These are phyloP conservation scores for Geosmithia flava DNA, from an alignment of 2,329 filamentous ascomycete genomes.

Conservation along the genomic window DNA sequence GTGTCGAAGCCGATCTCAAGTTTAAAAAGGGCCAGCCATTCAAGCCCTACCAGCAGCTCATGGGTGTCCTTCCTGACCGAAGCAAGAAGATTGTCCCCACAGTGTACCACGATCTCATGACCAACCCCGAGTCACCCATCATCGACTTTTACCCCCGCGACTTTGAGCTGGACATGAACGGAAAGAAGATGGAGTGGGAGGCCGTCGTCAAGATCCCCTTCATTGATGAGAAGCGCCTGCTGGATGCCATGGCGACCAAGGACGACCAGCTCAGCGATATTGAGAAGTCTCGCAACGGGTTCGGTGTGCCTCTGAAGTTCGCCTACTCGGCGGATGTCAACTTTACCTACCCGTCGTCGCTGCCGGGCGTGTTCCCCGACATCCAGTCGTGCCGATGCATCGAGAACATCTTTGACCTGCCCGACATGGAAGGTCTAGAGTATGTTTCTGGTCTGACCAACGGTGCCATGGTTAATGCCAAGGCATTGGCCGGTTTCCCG, in stretches of 20 bases:
- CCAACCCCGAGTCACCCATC: constrained; percentile 77
- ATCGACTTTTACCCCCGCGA: constrained; percentile 97
- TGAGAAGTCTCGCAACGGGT: constrained; percentile 75
- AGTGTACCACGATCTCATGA: constrained; percentile 89
- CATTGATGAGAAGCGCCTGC: constrained; percentile 80
- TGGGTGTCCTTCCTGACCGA: constrained; percentile 94
- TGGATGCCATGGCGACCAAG: constrained; percentile 76
- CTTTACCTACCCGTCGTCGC: constrained; percentile 76
- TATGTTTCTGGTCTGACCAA: constrained; percentile 74
- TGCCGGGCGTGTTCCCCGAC: constrained; percentile 84
- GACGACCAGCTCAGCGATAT: constrained; percentile 66
- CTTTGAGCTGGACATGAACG: constrained; percentile 98
- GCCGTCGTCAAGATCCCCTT: constrained; percentile 98
- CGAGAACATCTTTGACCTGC: constrained; percentile 92
- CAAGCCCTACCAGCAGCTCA: constrained; percentile 87
- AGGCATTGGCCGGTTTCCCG: constrained; percentile 88
- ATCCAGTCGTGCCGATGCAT: constrained; percentile 79
- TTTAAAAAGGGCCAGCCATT: constrained; percentile 95
- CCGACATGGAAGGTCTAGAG: constrained; percentile 80
- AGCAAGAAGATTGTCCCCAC: constrained; percentile 91
- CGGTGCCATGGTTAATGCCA: constrained; percentile 68
- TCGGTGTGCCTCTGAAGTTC: constrained; percentile 88
- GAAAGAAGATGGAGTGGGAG: constrained; percentile 99
- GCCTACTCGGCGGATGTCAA: constrained; percentile 68
- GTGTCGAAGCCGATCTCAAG: constrained; percentile 74